Evolutionary conservation across 2,329 filamentous ascomycete genomes (phyloP), one percentile per base, ranked within the genome.

Genomic region (Nemania sp.): DNA sequence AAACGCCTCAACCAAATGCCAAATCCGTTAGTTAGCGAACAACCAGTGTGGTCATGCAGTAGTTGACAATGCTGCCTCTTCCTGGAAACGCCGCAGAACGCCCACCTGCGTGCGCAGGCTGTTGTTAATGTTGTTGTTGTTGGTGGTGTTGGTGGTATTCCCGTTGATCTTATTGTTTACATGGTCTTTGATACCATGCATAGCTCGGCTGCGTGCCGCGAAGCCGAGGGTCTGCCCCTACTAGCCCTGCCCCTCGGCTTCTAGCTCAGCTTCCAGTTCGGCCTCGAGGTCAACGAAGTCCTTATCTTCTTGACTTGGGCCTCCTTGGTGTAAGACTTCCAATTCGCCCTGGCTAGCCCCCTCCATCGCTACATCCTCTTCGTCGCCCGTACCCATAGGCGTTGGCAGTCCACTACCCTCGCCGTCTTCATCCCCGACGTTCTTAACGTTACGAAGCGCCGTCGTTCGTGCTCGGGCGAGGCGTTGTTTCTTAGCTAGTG

Each of bases 211-310:
- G n/a, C n/a, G n/a, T n/a, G n/a, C n/a, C n/a, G n/a, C 22, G 14
- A 24, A 28, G 23, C 39, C 24, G 28, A 20, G 44, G 28, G 31
- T 26, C 43, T 14, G 39, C 30, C 8, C 22, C 45, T 40, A 40
- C 52, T 56, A 60, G 41, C 59, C 59, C 26, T 60, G 59, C 6
- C 59, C 61, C 24, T 60, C 59, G 12, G 61, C 61, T 39, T 60
- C 61, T 14, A 63, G 57, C 37, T 63, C 77, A 3, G 72, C 75
- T 56, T 73, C 73, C 54, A 78, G 59, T 50, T 74, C 74, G n/a
- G 77, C 79, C 61, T 80, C 80, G 23, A 80, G 67, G 61, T 81
- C 77, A 30, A 49, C 49, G 41, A 76, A 73, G 24, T 70, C 70
- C 5, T 70, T 70, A 19, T 68, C 69, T 7, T 56, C 64, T 8